A percentile compares a stretch with the other conserved stretches of the same genome.
Evolutionary conservation across 345 rosid genomes (phyloP).

Genomic region (Eucalyptus marginata): DNA sequence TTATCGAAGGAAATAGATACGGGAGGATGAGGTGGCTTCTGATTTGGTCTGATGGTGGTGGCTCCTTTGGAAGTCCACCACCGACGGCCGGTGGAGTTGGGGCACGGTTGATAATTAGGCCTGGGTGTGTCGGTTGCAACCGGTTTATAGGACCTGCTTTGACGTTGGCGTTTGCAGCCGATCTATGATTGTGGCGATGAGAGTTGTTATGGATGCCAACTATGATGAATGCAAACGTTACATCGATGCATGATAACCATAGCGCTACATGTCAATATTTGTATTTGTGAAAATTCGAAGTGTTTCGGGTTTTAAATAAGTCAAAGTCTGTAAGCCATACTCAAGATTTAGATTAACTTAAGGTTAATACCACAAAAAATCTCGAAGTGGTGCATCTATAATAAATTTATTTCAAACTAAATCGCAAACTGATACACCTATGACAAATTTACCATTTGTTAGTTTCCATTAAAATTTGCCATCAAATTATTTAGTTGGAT

Average conservation of each 20-base stretch:
- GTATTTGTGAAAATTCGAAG: background rate
- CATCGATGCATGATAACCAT: background rate
- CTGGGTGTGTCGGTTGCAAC: background rate
- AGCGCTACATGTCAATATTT: background rate
- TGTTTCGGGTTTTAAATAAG: background rate
- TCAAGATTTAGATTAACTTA: background rate
- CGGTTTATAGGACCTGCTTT: background rate
- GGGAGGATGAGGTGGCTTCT: background rate
- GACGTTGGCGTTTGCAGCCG: background rate
- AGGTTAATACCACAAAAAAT: no score
- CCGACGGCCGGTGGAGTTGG: background rate
- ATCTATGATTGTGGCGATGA: background rate
- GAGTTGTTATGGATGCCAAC: background rate
- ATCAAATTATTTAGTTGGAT: no score
- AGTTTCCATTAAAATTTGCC: no score
- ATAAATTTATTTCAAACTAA: no score
- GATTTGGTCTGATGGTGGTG: background rate
- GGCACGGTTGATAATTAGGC: background rate
- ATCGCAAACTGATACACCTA: fast-evolving
- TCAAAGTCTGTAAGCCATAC: background rate
- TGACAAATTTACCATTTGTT: no score
- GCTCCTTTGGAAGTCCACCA: background rate
- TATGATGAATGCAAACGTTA: background rate
- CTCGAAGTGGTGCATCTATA: no score
- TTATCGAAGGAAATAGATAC: background rate